These are phyloP conservation scores for Penicillium sp. DNA, from an alignment of 2,329 filamentous ascomycete species.

Conservation along the genomic window DNA sequence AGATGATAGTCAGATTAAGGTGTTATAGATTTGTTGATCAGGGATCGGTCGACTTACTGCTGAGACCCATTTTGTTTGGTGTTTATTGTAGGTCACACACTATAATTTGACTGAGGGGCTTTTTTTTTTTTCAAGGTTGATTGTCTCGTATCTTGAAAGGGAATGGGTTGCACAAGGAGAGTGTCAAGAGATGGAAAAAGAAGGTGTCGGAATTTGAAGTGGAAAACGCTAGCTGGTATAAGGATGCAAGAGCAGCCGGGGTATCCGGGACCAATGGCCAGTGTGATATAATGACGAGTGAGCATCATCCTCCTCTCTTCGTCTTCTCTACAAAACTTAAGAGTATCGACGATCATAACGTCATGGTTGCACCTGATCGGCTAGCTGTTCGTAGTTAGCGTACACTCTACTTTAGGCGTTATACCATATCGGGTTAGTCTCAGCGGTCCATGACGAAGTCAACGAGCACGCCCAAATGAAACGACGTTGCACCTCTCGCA, in stretches of 20 bases:
- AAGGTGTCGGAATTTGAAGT: neutral
- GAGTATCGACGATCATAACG: constrained; percentile 31
- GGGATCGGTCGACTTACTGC: constrained; percentile 31
- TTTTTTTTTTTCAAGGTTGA: neutral
- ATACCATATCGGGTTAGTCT: constrained; percentile 21
- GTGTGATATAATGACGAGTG: constrained; percentile 28
- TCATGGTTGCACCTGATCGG: constrained; percentile 31
- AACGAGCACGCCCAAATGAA: constrained; percentile 11
- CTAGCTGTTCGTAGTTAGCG: constrained; percentile 26
- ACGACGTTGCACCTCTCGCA: constrained; percentile 31
- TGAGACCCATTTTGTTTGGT: constrained; percentile 27
- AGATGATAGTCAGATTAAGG: constrained; percentile 9
- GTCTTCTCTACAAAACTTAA: neutral
- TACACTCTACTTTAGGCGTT: constrained; percentile 13
- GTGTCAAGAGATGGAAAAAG: constrained; percentile 5
- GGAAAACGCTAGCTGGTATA: constrained; percentile 5
- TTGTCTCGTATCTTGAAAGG: neutral
- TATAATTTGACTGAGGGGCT: neutral
- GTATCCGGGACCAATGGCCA: constrained; percentile 16
- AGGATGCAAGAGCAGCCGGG: constrained; percentile 15
- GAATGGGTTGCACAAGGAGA: constrained; percentile 3
- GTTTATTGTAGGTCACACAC: neutral
- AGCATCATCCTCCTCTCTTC: constrained; percentile 10
- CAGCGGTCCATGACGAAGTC: constrained; percentile 35
- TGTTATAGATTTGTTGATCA: neutral